phyloP scores from a whole-genome alignment of 2,329 filamentous ascomycete species.

The Zymoseptoria pseudotritici region DNA sequence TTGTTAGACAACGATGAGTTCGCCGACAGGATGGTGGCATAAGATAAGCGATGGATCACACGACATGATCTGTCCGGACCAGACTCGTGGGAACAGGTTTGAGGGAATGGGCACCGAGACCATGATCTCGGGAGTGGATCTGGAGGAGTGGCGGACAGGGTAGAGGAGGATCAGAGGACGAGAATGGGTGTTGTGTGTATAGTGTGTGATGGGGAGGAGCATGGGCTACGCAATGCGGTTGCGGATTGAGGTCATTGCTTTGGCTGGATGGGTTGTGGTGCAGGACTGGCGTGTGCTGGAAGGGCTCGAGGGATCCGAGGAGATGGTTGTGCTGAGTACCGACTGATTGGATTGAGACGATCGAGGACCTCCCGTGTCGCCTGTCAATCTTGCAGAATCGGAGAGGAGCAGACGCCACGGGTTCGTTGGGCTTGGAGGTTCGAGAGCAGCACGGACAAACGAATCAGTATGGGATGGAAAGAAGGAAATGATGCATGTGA shows the following conservation, averaged over 20 bases:
- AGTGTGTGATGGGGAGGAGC: neutral
- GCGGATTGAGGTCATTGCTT: neutral
- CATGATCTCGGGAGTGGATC: neutral
- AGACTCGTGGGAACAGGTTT: constrained; percentile 14
- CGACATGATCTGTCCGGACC: constrained; percentile 23
- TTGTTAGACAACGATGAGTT: neutral
- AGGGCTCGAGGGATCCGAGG: neutral
- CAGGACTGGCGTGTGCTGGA: neutral
- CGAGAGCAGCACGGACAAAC: neutral
- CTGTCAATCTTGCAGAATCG: neutral
- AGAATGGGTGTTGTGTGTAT: neutral
- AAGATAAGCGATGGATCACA: constrained; percentile 25
- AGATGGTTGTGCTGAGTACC: neutral
- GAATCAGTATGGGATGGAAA: neutral
- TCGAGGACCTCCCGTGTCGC: neutral
- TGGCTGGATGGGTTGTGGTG: neutral
- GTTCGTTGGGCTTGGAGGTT: neutral
- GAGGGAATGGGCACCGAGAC: neutral
- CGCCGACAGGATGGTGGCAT: neutral
- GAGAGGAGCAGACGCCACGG: neutral
- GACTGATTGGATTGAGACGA: neutral
- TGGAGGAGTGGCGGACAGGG: neutral
- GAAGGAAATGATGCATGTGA: neutral
- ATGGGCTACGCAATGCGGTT: neutral
- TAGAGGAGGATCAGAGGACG: neutral